Evolutionary conservation across 306 rosid species (phyloP), one percentile per base, ranked within the genome.

Genomic region (Malus fusca): DNA sequence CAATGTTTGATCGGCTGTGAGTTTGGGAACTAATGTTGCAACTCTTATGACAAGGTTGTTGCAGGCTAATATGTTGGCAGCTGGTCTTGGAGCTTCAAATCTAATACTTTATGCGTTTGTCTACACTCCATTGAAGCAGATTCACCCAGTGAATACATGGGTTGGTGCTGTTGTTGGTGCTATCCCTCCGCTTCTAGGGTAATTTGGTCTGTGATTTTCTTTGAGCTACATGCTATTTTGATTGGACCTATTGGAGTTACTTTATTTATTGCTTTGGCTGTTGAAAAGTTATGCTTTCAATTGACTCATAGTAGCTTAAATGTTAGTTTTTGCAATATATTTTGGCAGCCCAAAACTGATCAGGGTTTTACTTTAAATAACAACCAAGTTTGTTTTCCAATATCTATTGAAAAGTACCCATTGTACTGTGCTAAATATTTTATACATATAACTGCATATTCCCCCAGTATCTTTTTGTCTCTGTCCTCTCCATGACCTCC

Each of bases 151-250:
- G 60, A 95, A 95, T 84, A 90, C 97, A 48, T 95, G 98, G 98
- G 96, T 95, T 74, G 98, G 98, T 48, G 98, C 98, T 69, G 81
- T 95, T 65, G 98, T 95, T 30, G 98, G 98, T 66, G 98, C 98
- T 63, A 90, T 95, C 78, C 97, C 98, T 25, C 98, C 98, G 76
- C 98, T 95, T 83, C 84, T 95, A 74, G 98, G 98, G 98, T 92
- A 92, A 77, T 48, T 65, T 77, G 4, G 73, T 31, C 56, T 18
- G 28, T 11, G 10, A 28, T 78, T 66, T 66, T 8, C 64, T 48
- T 68, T 74, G 74, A 28, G 8, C 59, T 69, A 80, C 55, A 43
- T 46, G 44, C 21, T 18, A 64, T 69, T 51, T 33, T 72, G 3
- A 46, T 14, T 66, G 22, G 66, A 77, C 23, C 58, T 55, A 3